These are phyloP conservation scores for Coprinopsis marcescibilis DNA, from an alignment of 768 basidiomycete species.

Conservation along the genomic window DNA sequence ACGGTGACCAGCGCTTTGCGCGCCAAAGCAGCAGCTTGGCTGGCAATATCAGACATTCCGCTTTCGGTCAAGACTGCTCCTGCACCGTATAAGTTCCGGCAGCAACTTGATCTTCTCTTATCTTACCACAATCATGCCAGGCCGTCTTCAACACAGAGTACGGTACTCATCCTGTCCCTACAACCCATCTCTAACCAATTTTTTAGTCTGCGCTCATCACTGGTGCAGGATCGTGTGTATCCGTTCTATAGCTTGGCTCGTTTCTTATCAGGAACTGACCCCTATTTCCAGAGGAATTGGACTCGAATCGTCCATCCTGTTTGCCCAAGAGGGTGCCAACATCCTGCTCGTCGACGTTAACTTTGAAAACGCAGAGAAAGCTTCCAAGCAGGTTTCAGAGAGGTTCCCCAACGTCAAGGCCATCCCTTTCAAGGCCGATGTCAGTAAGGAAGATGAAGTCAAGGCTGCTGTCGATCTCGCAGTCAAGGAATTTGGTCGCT, in stretches of 20 bases:
- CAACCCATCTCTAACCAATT: slow-evolving; percentile 3
- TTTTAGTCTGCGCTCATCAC: slow-evolving; percentile 73
- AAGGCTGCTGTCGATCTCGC: slow-evolving; percentile 77
- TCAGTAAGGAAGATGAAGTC: slow-evolving; percentile 82
- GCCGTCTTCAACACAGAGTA: slow-evolving; percentile 66
- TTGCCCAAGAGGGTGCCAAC: slow-evolving; percentile 91
- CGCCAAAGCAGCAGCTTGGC: too few relatives aligned
- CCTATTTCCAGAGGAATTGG: slow-evolving; percentile 76
- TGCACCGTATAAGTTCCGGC: not conserved
- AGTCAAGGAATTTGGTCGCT: slow-evolving; percentile 80
- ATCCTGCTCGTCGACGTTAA: slow-evolving; percentile 90
- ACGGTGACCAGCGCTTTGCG: too few relatives aligned
- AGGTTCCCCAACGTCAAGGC: slow-evolving; percentile 67
- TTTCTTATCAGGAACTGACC: slow-evolving; percentile 14
- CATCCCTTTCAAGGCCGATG: slow-evolving; percentile 74
- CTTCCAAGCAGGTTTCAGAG: slow-evolving; percentile 53
- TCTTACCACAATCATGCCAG: slow-evolving; percentile 38
- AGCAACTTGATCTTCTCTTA: not conserved
- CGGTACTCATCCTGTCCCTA: slow-evolving; percentile 8
- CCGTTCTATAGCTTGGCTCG: slow-evolving; percentile 2
- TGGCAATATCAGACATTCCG: too few relatives aligned
- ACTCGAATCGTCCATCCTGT: slow-evolving; percentile 90
- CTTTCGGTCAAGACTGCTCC: too few relatives aligned
- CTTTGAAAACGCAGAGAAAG: slow-evolving; percentile 62
- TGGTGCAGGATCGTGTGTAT: slow-evolving; percentile 79